These are phyloP conservation scores for Betula pendula DNA, from an alignment of 306 rosid species.

Conservation along the genomic window DNA sequence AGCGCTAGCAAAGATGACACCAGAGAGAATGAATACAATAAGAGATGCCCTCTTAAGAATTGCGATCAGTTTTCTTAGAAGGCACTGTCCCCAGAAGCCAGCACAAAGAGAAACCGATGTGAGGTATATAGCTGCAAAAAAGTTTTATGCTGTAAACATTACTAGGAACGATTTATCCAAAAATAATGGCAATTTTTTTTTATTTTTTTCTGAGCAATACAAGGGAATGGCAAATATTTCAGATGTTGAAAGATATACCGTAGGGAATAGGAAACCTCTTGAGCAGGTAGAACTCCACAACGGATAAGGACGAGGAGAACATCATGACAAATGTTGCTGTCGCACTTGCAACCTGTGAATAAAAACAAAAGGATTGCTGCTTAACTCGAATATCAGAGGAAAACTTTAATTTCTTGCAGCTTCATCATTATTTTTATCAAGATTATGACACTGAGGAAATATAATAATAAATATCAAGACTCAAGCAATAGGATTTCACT, in stretches of 20 bases:
- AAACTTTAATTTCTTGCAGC: neutral
- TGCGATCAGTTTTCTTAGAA: constrained; percentile 56
- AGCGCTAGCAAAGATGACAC: constrained; percentile 81
- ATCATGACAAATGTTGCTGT: constrained; percentile 92
- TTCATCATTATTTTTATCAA: neutral
- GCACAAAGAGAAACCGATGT: constrained; percentile 63
- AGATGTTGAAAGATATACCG: constrained; percentile 39
- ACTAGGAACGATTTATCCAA: no score
- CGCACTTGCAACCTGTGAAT: constrained; percentile 83
- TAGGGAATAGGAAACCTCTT: constrained; percentile 84
- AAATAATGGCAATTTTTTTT: no score
- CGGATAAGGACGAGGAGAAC: constrained; percentile 83
- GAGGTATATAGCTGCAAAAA: constrained; percentile 70
- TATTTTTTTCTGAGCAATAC: no score
- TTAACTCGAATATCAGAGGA: no score
- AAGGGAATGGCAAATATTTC: neutral
- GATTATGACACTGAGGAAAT: neutral
- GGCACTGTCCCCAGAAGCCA: constrained; percentile 82
- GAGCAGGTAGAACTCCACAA: constrained; percentile 81
- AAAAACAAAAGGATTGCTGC: no score
- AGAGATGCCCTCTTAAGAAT: constrained; percentile 69
- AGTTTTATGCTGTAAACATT: no score
- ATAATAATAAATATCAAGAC: no score
- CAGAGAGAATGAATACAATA: constrained; percentile 84
- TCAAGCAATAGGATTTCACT: neutral